Conservation (phyloP, 805 yeast species). For the Candida montana region DNA sequence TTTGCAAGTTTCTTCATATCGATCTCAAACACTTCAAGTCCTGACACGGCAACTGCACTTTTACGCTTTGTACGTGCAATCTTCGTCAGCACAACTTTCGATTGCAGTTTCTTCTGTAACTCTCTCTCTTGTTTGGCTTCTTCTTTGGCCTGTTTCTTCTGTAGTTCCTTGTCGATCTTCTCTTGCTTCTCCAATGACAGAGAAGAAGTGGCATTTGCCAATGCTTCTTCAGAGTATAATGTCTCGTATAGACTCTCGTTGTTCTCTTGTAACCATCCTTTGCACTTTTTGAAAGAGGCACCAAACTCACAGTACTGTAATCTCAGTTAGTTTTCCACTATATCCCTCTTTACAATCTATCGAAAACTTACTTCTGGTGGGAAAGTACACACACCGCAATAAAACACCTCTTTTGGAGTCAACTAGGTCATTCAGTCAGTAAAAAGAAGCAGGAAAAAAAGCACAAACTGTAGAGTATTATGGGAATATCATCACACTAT, state of each 20-base stretch:
- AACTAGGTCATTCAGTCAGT: constrained; percentile 1
- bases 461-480: too few relatives aligned
- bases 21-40: constrained; percentile 81
- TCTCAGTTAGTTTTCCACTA: constrained; percentile 7
- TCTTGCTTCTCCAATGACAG: constrained; percentile 74
- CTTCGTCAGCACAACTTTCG: constrained; percentile 77
- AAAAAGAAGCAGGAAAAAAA: too few relatives aligned
- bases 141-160: constrained; percentile 80
- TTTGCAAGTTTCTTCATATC: constrained; percentile 90
- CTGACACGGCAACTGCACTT: constrained; percentile 79
- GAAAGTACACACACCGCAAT: constrained; percentile 75
- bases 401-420: constrained; percentile 39
- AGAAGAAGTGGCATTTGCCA: constrained; percentile 52
- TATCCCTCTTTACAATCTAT: too few relatives aligned
- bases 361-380: constrained; percentile 57
- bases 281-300: constrained; percentile 73
- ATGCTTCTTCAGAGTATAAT: constrained; percentile 56
- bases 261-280: constrained; percentile 66
- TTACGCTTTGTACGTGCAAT: constrained; percentile 88
- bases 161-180: constrained; percentile 73
- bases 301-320: constrained; percentile 82
- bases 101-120: constrained; percentile 66
- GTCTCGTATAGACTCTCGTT: constrained; percentile 51
- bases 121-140: constrained; percentile 84
- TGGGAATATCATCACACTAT: too few relatives aligned